Evolutionary conservation across 1,284 basidiomycete species (phyloP).

Genomic region (Peniophora sp.): DNA sequence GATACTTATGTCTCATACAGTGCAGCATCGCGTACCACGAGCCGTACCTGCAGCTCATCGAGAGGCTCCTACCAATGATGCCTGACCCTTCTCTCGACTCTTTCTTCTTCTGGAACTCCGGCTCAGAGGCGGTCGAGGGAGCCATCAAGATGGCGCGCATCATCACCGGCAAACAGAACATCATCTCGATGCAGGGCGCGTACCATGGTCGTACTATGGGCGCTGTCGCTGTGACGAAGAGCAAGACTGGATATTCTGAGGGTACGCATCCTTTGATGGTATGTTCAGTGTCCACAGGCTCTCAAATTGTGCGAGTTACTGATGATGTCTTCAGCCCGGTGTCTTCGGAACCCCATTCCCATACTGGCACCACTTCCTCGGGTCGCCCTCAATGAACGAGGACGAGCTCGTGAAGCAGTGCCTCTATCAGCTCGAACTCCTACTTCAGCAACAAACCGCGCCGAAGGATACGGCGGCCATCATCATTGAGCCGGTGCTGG

Average conservation of each 20-base stretch:
- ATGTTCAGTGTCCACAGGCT: conserved; percentile 13
- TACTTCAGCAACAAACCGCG: conserved; percentile 79
- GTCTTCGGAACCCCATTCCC: conserved; percentile 82
- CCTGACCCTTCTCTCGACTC: conserved; percentile 85
- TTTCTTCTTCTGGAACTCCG: conserved; percentile 96
- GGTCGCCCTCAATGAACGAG: conserved; percentile 54
- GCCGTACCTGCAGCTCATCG: conserved; percentile 72
- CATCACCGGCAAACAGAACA: conserved; percentile 76
- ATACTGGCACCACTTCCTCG: conserved; percentile 86
- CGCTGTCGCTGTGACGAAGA: conserved; percentile 82
- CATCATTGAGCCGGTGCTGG: conserved; percentile 87
- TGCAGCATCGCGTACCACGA: conserved; percentile 74
- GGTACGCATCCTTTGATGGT: conserved; percentile 81
- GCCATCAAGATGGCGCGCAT: conserved; percentile 74
- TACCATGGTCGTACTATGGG: conserved; percentile 88
- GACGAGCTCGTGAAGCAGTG: conserved; percentile 63
- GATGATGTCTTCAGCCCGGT: conserved; percentile 52
- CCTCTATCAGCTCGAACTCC: conserved; percentile 77
- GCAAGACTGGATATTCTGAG: conserved; percentile 86
- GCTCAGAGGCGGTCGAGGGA: conserved; percentile 85
- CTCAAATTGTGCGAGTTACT: background rate
- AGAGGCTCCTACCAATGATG: conserved; percentile 74
- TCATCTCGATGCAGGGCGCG: conserved; percentile 86
- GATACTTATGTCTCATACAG: conserved; percentile 28
- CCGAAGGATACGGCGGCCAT: conserved; percentile 89